Evolutionary conservation across 1,284 basidiomycete genomes (phyloP).

Genomic region (Phylloporus sp.): DNA sequence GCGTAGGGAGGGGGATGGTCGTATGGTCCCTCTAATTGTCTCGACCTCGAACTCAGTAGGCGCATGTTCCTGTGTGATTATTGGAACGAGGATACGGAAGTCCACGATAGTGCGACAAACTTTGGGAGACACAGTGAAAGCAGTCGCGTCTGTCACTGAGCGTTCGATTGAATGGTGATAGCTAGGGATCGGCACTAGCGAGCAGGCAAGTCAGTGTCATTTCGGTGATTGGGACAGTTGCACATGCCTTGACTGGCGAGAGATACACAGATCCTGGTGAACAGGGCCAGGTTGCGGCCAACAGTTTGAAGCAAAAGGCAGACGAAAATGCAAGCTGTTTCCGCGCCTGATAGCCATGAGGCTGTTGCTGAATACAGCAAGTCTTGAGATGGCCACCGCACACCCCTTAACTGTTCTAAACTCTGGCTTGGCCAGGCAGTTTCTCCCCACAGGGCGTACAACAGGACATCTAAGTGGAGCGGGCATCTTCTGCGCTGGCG

Average conservation of each 20-base stretch:
- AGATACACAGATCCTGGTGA: too few relatives aligned
- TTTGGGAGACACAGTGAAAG: not conserved
- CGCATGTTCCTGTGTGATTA: constrained; percentile 26
- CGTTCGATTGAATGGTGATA: not conserved
- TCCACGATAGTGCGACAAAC: constrained; percentile 7
- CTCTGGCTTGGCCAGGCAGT: too few relatives aligned
- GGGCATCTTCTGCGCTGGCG: too few relatives aligned
- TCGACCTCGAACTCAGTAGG: constrained; percentile 45
- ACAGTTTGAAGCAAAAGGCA: too few relatives aligned
- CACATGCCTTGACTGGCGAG: not conserved
- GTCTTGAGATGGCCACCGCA: too few relatives aligned
- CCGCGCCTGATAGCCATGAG: too few relatives aligned
- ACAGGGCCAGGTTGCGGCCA: too few relatives aligned
- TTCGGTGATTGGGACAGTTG: not conserved
- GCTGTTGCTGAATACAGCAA: too few relatives aligned
- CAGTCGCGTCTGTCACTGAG: not conserved
- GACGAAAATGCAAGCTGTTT: too few relatives aligned
- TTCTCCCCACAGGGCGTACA: too few relatives aligned
- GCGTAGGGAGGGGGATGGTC: constrained; percentile 16
- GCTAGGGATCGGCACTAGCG: not conserved
- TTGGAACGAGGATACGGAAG: not conserved
- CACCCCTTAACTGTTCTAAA: too few relatives aligned
- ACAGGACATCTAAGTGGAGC: too few relatives aligned
- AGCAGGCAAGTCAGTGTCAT: not conserved
- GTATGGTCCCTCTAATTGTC: constrained; percentile 23